Base-by-base conservation (phyloP, 768 basidiomycete species). In the Mycena alexandri region DNA sequence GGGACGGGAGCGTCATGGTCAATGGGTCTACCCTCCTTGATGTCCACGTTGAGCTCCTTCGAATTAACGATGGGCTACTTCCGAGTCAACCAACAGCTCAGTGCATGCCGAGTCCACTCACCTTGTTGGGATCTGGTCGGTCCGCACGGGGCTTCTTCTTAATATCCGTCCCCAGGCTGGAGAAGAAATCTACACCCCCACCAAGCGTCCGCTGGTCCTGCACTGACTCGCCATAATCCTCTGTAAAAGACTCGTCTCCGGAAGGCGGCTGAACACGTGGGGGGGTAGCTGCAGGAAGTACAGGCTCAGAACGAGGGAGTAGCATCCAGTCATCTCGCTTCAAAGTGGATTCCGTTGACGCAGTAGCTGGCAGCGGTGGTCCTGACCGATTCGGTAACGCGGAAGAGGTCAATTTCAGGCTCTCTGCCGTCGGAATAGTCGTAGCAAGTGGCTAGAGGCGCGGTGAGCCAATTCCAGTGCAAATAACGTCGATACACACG, bases 281-380 rank as follows among this genome's bases (percentile, higher is more conserved):
- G 64, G 70, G 54, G 48, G 69, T 61, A 71, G 75, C 75, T 0
- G 55, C 43, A 4, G 78, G 79, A 14, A 77, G 16, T 13, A 71
- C 53, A 47, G 80, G 76, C n/a, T 75, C 69, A 54, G 80, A 72
- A n/a, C 77, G 67, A 25, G 84, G 83, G n/a, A 77, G 66, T 34
- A 96, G 79, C 95, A 98, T 97, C 96, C 96, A 98, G 42, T 94
- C 90, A 68, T 96, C 95, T 21, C 95, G 86, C 73, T 88, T 81
- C 16, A 91, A 71, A 29, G 79, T 79, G 0, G 87, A 80, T 68
- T 88, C 87, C 6, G 89, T 82, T 5, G 77, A 76, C 6, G 79
- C 68, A n/a, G 76, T 74, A 11, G 79, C 80, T 1, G 90, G 89
- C n/a, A 87, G 80, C 2, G 79, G 69, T 0, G 86, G 82, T 48